Conservation (phyloP, 2,329 filamentous ascomycete genomes). For the Apiospora pterosperma region DNA sequence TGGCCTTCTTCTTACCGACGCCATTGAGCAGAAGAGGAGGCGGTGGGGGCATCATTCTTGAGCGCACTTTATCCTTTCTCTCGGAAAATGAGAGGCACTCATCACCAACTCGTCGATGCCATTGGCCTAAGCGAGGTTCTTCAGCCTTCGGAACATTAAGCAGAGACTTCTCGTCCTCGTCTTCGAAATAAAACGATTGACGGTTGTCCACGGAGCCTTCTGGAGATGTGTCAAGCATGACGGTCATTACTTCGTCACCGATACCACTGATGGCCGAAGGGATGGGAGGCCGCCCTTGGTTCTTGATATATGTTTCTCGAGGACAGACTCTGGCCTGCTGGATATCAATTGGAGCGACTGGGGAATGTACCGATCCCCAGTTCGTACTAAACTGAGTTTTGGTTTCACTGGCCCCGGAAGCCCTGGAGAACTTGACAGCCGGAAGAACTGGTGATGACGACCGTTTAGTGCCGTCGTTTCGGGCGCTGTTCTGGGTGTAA, state of each 20-base stretch:
- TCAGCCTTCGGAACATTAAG: constrained; percentile 14
- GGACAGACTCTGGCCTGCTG: constrained; percentile 37
- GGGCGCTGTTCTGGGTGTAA: constrained; percentile 22
- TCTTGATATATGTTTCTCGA: constrained; percentile 37
- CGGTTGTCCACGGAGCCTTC: constrained; percentile 17
- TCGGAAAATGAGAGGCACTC: constrained; percentile 57
- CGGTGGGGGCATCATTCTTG: constrained; percentile 54
- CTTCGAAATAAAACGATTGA: constrained; percentile 25
- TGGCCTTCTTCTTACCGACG: constrained; percentile 35
- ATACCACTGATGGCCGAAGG: constrained; percentile 5
- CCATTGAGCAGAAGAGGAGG: constrained; percentile 49
- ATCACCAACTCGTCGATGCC: constrained; percentile 58
- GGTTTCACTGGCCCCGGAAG: constrained; percentile 30
- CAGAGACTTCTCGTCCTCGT: constrained; percentile 16
- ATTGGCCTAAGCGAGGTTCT: constrained; percentile 23
- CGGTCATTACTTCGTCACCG: constrained; percentile 34
- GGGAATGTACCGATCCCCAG: constrained; percentile 50
- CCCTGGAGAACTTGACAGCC: constrained; percentile 28
- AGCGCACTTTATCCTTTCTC: constrained; percentile 40
- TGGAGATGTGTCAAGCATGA: constrained; percentile 40
- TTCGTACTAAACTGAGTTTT: constrained; percentile 36
- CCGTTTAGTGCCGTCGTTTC: constrained; percentile 30
- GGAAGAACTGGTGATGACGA: constrained; percentile 51
- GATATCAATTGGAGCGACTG: constrained; percentile 41
- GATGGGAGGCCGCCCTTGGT: constrained; percentile 9